Conservation (phyloP, 108 stramenopile species). For the Cyclotella cryptica region DNA sequence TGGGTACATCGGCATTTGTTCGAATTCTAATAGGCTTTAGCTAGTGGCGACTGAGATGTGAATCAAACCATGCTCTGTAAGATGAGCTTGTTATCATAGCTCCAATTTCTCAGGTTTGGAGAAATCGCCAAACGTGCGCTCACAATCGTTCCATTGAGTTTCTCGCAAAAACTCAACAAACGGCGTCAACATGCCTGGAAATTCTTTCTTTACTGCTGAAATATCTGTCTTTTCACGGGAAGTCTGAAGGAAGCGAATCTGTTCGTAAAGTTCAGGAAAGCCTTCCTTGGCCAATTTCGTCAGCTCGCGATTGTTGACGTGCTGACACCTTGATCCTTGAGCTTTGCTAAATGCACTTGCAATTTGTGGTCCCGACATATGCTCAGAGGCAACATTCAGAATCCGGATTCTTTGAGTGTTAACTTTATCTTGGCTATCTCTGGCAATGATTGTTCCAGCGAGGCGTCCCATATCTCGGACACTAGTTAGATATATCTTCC, state of each 20-base stretch:
- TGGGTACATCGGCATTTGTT: too few species aligned
- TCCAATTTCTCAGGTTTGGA: neutral
- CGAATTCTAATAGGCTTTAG: too few species aligned
- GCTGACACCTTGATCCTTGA: conserved; percentile 22
- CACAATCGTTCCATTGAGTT: conserved; percentile 15
- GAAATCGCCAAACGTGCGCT: conserved; percentile 15
- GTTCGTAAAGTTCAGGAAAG: conserved; percentile 29
- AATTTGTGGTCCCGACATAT: conserved; percentile 21
- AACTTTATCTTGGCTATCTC: neutral
- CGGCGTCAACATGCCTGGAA: conserved; percentile 25
- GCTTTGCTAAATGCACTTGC: conserved; percentile 30
- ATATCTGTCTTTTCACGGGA: conserved; percentile 25
- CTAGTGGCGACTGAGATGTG: too few species aligned
- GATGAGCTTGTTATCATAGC: too few species aligned
- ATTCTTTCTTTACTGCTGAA: conserved; percentile 9
- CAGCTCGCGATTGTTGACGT: conserved; percentile 16
- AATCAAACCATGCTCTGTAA: too few species aligned
- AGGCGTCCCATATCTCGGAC: conserved; percentile 47
- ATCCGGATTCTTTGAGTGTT: neutral
- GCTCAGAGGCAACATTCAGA: conserved; percentile 37
- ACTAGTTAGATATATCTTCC: conserved; percentile 38
- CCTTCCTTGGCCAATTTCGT: conserved; percentile 14
- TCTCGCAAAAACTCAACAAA: conserved; percentile 29
- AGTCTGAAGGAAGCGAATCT: conserved; percentile 23
- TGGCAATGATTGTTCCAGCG: conserved; percentile 28